Base-by-base conservation (phyloP, 306 rosid species). In the Lathyrus sativus region DNA sequence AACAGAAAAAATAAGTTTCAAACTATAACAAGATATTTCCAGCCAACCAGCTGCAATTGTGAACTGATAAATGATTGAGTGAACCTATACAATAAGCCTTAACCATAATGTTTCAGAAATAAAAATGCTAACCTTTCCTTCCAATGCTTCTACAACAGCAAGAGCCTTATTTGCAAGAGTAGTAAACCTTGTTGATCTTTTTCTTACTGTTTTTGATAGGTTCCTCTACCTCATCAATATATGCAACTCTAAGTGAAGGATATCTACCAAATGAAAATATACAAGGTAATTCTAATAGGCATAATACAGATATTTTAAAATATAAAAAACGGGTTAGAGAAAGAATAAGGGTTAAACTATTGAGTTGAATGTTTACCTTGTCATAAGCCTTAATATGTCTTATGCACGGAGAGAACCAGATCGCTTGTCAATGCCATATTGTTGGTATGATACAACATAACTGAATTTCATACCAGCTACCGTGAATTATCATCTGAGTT, bases 221-320 rank as follows among this genome's bases (percentile, higher is more conserved):
- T 71, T 88, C 96, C 77, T 95, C 99, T 56, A 90, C 89, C 81
- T 90, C 99, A 75, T 95, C 99, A 54, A 90, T 90, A 64, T 88
- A 95, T 53, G 99, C 99, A 76, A 95, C 99, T 31, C 97, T 90
- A 61, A 95, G 83, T 22, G 99, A 95, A 64, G 99, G 99, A 74
- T 95, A 87, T 65, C 99, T 95, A 78, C 81, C 72, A 76, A 57
- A 72, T 15, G 26, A 44, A 70, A 71, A 61, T 19, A 82, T 13
- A 53, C 12, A 10, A 65, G 57, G 41, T 49, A 68, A 61, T 10
- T 37, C 48, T 12, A 35, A 71, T 17, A 54, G 31, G 48, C 48
- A 26, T 18, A 18, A 57, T 18, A 46, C 38, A 26, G 33, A 63
- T 62, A 39, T 68, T 75, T 54, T 65, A 12, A 31, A 59, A 68